Evolutionary conservation across 176 grass and related monocot species (phyloP).

Genomic region (Tillandsia fasciculata): DNA sequence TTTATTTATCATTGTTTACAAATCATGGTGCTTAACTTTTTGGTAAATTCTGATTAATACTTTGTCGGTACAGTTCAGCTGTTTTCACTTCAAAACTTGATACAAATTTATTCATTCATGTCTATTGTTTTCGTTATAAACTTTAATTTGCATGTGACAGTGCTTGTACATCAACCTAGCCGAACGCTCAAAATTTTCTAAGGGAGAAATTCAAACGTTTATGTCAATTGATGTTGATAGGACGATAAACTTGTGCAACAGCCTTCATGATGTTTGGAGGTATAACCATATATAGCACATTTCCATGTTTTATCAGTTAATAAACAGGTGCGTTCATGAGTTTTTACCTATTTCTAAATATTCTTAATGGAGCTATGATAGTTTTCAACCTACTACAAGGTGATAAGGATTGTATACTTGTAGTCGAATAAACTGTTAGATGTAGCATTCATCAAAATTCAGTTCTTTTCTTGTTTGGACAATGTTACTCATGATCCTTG

Average conservation of each 20-base stretch:
- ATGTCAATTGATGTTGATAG: conserved; percentile 95
- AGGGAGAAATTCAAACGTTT: conserved; percentile 93
- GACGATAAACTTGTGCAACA: conserved; percentile 81
- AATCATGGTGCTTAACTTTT: too few species aligned
- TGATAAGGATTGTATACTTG: too few species aligned
- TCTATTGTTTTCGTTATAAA: background rate
- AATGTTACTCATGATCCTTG: background rate
- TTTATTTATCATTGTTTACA: background rate
- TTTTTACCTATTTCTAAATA: background rate
- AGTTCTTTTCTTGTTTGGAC: too few species aligned
- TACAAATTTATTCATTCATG: background rate
- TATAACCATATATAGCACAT: conserved; percentile 21
- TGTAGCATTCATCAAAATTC: too few species aligned
- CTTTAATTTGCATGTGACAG: conserved; percentile 14
- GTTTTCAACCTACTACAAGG: background rate
- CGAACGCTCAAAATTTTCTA: conserved; percentile 86
- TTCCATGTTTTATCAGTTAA: background rate
- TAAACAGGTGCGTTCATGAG: background rate
- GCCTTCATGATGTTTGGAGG: conserved; percentile 96
- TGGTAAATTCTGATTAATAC: too few species aligned
- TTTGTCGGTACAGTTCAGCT: background rate
- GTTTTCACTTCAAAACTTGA: background rate
- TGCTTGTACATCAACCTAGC: conserved; percentile 71
- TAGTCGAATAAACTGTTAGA: too few species aligned
- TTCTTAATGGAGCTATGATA: background rate